Evolutionary conservation across 1,284 basidiomycete species (phyloP), one percentile per base, ranked within the genome.

Genomic region (Phellopilus nigrolimitatus): DNA sequence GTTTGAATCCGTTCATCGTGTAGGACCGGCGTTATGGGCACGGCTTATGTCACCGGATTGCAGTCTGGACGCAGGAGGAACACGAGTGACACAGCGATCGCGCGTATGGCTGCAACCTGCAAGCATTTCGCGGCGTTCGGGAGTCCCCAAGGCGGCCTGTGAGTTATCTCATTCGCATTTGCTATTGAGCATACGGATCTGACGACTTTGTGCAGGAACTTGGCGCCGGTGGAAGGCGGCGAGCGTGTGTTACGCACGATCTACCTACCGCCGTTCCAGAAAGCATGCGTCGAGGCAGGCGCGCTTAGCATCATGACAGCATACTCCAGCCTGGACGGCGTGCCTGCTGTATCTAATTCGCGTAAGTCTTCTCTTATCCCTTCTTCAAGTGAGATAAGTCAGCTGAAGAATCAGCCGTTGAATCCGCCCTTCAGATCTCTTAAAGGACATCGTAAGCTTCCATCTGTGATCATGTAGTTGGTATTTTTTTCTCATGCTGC

Each of bases 51-150:
- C 1, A 71, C 69, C 1, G 82, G 82, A 3, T 58, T 85, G 9
- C 83, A 85, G 57, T 67, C 67, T 19, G 82, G 82, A 2, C 65
- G 66, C 10, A 68, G 83, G 5, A 70, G 77, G 42, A 82, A 83
- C 54, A 67, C 72, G 1, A 80, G 79, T 57, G 68, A 68, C 1
- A 80, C 71, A 0, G 73, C 76, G 0, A 67, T 69, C 22, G 75
- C 73, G n/a, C 73, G 81, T 25, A 71, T 84, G 63, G 79, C 82
- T 1, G 74, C 82, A 1, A 85, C 81, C 0, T 86, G 82, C 70
- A 86, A 87, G 58, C 83, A 86, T 63, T 86, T 85, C 56, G 75
- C 81, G 1, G 82, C 82, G 0, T 87, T 79, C 55, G 83, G 83
- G 3, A 78, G 75, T 37, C 83, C 83, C 9, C 80, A 83, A 51